phyloP scores from a whole-genome alignment of 1,284 basidiomycete genomes.

The Cryptococcus sp. region DNA sequence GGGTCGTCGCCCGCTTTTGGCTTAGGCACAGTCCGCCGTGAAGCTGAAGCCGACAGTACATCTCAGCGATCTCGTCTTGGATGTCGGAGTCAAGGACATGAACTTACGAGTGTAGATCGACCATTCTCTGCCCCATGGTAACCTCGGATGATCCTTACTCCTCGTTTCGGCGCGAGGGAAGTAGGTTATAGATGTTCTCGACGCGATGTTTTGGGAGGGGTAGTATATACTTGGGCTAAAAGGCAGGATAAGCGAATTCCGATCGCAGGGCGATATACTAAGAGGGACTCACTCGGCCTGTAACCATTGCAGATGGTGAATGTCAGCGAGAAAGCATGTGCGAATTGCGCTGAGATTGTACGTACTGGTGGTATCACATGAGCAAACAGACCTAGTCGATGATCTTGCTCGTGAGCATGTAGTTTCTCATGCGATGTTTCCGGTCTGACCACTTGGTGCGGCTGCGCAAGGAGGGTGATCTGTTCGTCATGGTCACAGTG shows the following conservation, averaged over 20 bases:
- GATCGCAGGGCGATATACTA: background rate
- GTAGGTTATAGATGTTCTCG: constrained; percentile 22
- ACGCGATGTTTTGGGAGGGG: constrained; percentile 6
- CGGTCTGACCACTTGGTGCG: constrained; percentile 19
- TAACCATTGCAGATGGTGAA: background rate
- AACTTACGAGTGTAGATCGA: constrained; percentile 19
- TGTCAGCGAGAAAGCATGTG: background rate
- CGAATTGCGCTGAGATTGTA: background rate
- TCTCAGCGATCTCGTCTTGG: no score
- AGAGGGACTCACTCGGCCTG: constrained; percentile 16
- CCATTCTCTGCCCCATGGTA: constrained; percentile 25
- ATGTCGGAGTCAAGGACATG: no score
- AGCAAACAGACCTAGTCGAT: constrained; percentile 26
- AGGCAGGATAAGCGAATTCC: no score
- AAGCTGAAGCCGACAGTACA: no score
- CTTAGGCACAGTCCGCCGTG: constrained; percentile 8
- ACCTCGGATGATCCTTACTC: constrained; percentile 14
- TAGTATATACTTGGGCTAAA: constrained; percentile 20
- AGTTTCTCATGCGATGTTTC: constrained; percentile 9
- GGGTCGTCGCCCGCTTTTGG: constrained; percentile 18
- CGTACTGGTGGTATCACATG: constrained; percentile 29
- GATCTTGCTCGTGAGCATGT: constrained; percentile 2
- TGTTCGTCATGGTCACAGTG: background rate
- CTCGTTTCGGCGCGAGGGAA: constrained; percentile 24
- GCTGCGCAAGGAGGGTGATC: constrained; percentile 23